Evolutionary conservation across 2,329 filamentous ascomycete species (phyloP), one percentile per base, ranked within the genome.

Genomic region (Cladosporium sp.): DNA sequence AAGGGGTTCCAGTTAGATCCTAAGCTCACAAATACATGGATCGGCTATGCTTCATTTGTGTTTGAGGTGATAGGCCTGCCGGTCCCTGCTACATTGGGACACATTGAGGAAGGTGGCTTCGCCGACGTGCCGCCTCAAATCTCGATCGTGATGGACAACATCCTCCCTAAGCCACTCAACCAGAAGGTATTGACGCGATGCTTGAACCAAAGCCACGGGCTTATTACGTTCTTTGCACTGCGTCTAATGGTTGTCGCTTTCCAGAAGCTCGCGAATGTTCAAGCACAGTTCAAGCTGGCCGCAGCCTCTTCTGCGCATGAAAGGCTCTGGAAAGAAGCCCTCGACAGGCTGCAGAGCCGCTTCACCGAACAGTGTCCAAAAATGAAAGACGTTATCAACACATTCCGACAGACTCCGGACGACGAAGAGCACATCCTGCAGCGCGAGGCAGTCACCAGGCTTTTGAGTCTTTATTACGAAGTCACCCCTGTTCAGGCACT

Each of bases 11-110:
- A 87, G 0, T 91, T 96, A 61, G 92, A 97, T 40, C 92, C 94
- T 0, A 97, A 96, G 69, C 80, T 95, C 4, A 94, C 91, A 3
- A 87, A 91, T 44, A 94, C 91, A 0, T 99, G 94, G 94, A 89
- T 97, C 64, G 92, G 93, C 40, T 96, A 95, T 70, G 91, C 91
- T 0, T 86, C 91, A 0, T 90, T 97, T 61, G 75, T 99, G 4
- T 96, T 95, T 72, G 89, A 88, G 60, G 84, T 87, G 1, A 85
- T 97, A 45, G 83, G 87, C 58, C 77, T 95, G 35, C 84, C 87
- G 1, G 78, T 96, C 2, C 92, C 92, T 2, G 70, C 77, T 24
- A 83, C 82, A 60, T 90, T 93, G 68, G 91, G 91, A 12, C 83
- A 86, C 64, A 78, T 78, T 39, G 79, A 82, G 12, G 79, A 78